Evolutionary conservation across 345 rosid species (phyloP), one percentile per base, ranked within the genome.

Genomic region (Lepidium didymum): DNA sequence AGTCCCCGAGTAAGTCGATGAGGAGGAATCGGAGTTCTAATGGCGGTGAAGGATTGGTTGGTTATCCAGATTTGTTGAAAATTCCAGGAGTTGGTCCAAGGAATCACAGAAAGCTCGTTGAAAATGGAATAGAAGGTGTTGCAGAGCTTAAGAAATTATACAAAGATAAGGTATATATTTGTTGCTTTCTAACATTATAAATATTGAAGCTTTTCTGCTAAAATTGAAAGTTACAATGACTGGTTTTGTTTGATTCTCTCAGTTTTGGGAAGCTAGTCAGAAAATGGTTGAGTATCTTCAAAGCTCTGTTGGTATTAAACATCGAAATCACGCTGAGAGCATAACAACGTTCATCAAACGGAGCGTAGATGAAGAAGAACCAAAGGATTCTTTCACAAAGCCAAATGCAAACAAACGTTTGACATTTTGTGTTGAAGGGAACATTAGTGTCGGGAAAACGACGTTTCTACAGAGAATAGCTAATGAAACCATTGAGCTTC

Each of bases 401-500:
- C 74, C 25, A 2, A 54, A 82, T 14, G 43, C 52, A 0, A 89
- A 85, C 80, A 85, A 91, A 23, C 79, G 95, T 52, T 64, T 94
- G 54, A 94, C 99, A 5, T 83, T 94, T 53, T 94, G 99, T 62
- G 97, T 94, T 15, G 99, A 94, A 80, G 97, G 99, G 18, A 94
- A 94, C 76, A 94, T 94, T 13, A 94, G 99, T 54, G 99, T 94
- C 0, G 99, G 99, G 1, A 94, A 94, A 82, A 85, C 99, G 11
- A 94, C 99, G 7, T 94, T 94, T 77, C 97, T 91, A 36, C 91
- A 91, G 87, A 94, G 83, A 64, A 94, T 94, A 46, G 97, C 95
- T 9, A 87, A 91, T 68, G 99, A 94, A 67, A 91, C 99, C 0
- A 77, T 94, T 29, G 99, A 91, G 90, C 87, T 94, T 7, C 85